These are phyloP conservation scores for Clathrus columnatus DNA, from an alignment of 768 basidiomycete genomes.

Conservation along the genomic window DNA sequence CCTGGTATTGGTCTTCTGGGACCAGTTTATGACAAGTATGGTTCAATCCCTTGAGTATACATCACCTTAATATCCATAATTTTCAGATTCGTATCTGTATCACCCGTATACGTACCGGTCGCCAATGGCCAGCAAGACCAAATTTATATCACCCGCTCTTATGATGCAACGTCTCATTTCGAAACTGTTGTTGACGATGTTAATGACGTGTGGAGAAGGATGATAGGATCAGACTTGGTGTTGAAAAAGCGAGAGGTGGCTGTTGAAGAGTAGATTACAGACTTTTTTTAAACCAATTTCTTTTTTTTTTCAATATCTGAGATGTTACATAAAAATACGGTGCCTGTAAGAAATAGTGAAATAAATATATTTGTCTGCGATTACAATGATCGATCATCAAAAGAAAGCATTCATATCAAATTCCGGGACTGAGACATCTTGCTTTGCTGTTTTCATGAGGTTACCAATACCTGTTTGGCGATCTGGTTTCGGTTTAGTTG, in stretches of 20 bases:
- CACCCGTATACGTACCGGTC: constrained; percentile 84
- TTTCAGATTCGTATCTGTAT: constrained; percentile 79
- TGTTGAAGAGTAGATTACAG: constrained; percentile 39
- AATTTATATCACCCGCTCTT: constrained; percentile 95
- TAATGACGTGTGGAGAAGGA: constrained; percentile 89
- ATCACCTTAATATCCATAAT: not conserved
- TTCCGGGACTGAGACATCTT: constrained; percentile 76
- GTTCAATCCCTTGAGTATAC: not conserved
- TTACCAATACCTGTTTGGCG: constrained; percentile 66
- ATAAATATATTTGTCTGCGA: too few relatives aligned
- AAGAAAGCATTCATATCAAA: constrained; percentile 81
- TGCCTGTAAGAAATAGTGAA: too few relatives aligned
- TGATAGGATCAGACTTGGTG: constrained; percentile 66
- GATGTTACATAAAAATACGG: too few relatives aligned
- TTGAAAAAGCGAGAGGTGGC: constrained; percentile 83
- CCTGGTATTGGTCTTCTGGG: constrained; percentile 90
- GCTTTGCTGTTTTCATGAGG: constrained; percentile 85
- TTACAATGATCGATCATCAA: too few relatives aligned
- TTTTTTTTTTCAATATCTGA: too few relatives aligned
- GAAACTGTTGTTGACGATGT: constrained; percentile 98
- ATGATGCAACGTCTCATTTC: constrained; percentile 98
- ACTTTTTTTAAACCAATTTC: too few relatives aligned
- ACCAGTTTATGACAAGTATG: constrained; percentile 84
- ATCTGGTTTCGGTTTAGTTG: too few relatives aligned
- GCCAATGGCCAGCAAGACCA: constrained; percentile 73